Conservation (phyloP, 192 early-diverging fungal genomes). For the Dispira simplex region DNA sequence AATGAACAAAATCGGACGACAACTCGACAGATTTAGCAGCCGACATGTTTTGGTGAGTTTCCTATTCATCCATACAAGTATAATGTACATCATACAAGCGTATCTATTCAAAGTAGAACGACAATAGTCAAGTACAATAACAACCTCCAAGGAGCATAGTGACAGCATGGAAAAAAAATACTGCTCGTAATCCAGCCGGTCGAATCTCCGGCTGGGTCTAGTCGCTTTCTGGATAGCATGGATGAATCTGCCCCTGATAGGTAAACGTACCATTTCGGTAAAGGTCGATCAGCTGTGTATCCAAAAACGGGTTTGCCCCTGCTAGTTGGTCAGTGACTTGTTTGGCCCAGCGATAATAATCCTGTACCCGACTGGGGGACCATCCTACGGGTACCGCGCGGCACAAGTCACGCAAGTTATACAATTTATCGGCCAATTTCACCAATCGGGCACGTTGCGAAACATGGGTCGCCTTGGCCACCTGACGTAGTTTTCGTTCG, state of each 20-base stretch:
- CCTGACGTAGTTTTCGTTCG: constrained; percentile 39
- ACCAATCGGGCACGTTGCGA: constrained; percentile 44
- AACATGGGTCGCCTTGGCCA: constrained; percentile 31
- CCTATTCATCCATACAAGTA: too few species aligned
- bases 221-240: not conserved
- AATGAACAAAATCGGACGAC: too few species aligned
- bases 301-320: constrained; percentile 25
- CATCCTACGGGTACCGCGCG: constrained; percentile 30
- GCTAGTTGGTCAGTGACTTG: constrained; percentile 33
- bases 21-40: too few species aligned
- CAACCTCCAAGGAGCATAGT: too few species aligned
- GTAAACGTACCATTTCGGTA: constrained; percentile 20
- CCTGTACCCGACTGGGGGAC: constrained; percentile 25
- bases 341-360: constrained; percentile 45
- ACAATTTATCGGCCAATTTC: constrained; percentile 48
- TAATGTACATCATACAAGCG: too few species aligned
- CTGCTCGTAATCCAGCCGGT: too few species aligned
- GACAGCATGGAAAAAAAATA: too few species aligned
- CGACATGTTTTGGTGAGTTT: too few species aligned
- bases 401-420: constrained; percentile 40
- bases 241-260: constrained; percentile 13
- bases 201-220: too few species aligned
- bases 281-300: constrained; percentile 25
- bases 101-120: too few species aligned
- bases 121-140: too few species aligned